phyloP scores from a whole-genome alignment of 306 rosid genomes.

The Castanopsis chinensis region DNA sequence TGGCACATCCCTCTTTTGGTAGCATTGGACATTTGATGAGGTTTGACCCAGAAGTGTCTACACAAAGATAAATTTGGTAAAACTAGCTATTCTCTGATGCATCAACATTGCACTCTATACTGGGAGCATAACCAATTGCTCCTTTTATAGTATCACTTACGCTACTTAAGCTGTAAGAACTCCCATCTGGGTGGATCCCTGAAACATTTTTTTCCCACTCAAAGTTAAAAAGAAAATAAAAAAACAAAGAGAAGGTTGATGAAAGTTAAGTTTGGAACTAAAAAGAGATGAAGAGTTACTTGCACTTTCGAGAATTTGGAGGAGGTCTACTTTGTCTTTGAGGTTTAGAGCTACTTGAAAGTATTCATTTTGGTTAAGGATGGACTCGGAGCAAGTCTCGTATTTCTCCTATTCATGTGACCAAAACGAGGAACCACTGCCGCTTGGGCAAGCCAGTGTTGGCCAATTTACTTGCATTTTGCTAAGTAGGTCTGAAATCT shows the following conservation, averaged over 20 bases:
- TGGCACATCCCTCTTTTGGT: conserved; percentile 39
- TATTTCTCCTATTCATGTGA: conserved; percentile 37
- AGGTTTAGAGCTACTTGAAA: conserved; percentile 10
- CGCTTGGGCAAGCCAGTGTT: conserved; percentile 29
- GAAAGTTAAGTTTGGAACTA: neutral
- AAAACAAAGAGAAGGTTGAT: too few relatives aligned
- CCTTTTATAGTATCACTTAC: conserved; percentile 38
- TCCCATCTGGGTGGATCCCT: conserved; percentile 53
- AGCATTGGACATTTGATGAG: conserved; percentile 49
- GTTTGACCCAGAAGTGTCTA: conserved; percentile 35
- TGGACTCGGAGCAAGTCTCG: conserved; percentile 32
- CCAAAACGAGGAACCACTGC: conserved; percentile 27
- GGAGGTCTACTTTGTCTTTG: conserved; percentile 11
- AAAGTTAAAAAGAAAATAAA: too few relatives aligned
- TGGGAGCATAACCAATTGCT: conserved; percentile 37
- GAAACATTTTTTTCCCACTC: neutral
- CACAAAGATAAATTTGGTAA: conserved; percentile 35
- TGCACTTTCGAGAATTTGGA: conserved; percentile 17
- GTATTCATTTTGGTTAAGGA: conserved; percentile 29
- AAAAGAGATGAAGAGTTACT: conserved; percentile 19
- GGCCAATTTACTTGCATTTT: conserved; percentile 32
- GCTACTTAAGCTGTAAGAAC: conserved; percentile 36
- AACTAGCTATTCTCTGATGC: conserved; percentile 47
- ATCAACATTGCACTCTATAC: conserved; percentile 51
- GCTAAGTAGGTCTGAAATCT: conserved; percentile 19